phyloP scores from a whole-genome alignment of 169 alveolate genomes.

The Theileria equi region DNA sequence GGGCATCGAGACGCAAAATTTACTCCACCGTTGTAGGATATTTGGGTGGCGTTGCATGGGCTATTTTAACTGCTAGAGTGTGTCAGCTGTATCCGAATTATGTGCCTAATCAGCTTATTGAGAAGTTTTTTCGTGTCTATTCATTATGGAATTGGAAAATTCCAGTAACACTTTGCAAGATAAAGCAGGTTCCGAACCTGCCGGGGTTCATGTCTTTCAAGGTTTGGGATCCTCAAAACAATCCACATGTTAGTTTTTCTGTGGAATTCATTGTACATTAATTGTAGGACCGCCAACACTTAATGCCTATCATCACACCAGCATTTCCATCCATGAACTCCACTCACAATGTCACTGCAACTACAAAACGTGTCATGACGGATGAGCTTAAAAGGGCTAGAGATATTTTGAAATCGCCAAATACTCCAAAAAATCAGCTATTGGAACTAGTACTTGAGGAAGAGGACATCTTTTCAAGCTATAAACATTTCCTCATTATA shows the following conservation, averaged over 20 bases:
- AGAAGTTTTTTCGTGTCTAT: slow-evolving; percentile 91
- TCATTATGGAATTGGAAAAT: slow-evolving; percentile 86
- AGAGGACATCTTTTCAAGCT: slow-evolving; percentile 70
- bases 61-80: slow-evolving; percentile 95
- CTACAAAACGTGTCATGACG: slow-evolving; percentile 89
- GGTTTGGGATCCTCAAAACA: slow-evolving; percentile 89
- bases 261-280: neutral
- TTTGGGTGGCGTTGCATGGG: slow-evolving; percentile 99
- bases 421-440: slow-evolving; percentile 20
- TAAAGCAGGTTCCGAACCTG: slow-evolving; percentile 77
- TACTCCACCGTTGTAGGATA: slow-evolving; percentile 96
- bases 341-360: slow-evolving; percentile 90
- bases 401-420: slow-evolving; percentile 37
- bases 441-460: slow-evolving; percentile 76
- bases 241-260: slow-evolving; percentile 63
- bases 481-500: slow-evolving; percentile 78
- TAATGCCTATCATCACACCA: slow-evolving; percentile 96
- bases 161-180: slow-evolving; percentile 86
- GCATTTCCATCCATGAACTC: slow-evolving; percentile 97
- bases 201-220: slow-evolving; percentile 87
- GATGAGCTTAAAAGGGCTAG: slow-evolving; percentile 88
- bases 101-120: slow-evolving; percentile 86
- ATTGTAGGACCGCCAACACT: slow-evolving; percentile 83
- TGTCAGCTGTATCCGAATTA: slow-evolving; percentile 94
- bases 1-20: slow-evolving; percentile 98